Evolutionary conservation across 805 yeast genomes (phyloP), one percentile per base, ranked within the genome.

Genomic region (Candida berthetii): DNA sequence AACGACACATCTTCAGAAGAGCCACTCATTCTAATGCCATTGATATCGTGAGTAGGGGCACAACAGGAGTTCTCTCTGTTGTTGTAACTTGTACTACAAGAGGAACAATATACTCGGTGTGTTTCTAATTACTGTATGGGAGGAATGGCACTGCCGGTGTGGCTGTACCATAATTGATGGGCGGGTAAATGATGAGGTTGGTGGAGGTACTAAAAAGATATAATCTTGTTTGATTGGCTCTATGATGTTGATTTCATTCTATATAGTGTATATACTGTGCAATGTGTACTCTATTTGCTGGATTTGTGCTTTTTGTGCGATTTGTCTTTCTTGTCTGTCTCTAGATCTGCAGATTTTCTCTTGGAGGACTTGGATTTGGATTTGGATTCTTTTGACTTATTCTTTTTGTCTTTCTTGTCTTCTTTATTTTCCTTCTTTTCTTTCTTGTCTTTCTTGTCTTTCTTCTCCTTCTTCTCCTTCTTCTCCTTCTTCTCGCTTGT

Each of bases 391-490:
- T 55, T 44, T 38, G 43, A 44, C 40, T 55, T 51, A 46, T 55
- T 46, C 43, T 50, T 43, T 42, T 47, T 41, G 42, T 56, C 43
- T 39, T 50, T 46, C 43, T 52, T 27, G 40, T 39, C 47, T 49
- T 56, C 54, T 31, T 50, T 49, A 46, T 55, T 48, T 31, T 50
- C 49, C 47, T 55, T 49, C 48, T 60, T 50, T 36, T 51, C 50
- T 42, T 55, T 49, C 49, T 55, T 50, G 8, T 57, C 54, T 44
- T 60, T 59, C 51, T 54, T 55, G 27, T 61, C 60, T 42, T 55
- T 52, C 42, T 43, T 39, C n/a, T 31, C 35, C 40, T 44, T 52
- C 42, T 53, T 42, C 41, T 48, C 51, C 36, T 44, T 50, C 37
- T 45, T 38, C 14, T 39, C 28, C 34, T 36, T 32, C 35, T 37